Evolutionary conservation across 1,284 basidiomycete genomes (phyloP).

Genomic region (Neonothopanus nambi): DNA sequence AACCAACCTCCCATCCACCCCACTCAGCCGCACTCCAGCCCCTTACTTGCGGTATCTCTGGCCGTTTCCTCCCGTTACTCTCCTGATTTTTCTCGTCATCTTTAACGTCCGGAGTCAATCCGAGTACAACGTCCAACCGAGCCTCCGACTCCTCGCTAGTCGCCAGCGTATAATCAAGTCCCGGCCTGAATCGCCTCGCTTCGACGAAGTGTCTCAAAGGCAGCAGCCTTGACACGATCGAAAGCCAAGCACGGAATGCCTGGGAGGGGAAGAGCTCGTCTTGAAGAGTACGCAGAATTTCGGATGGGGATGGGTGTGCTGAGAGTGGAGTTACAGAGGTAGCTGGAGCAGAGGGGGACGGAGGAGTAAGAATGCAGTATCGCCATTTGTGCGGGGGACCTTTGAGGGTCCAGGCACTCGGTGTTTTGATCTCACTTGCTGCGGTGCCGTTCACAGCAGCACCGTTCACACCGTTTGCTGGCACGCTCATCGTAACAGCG

Average conservation of each 20-base stretch:
- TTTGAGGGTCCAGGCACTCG: conserved; percentile 70
- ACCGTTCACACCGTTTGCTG: too few species aligned
- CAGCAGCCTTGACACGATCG: conserved; percentile 77
- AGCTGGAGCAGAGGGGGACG: conserved; percentile 30
- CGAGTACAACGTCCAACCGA: conserved; percentile 87
- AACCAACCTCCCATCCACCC: conserved; percentile 89
- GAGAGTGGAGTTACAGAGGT: conserved; percentile 49
- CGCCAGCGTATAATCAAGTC: conserved; percentile 94
- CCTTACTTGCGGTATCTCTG: conserved; percentile 31
- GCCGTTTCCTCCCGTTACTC: conserved; percentile 28
- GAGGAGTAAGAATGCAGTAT: conserved; percentile 68
- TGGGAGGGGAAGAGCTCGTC: conserved; percentile 76
- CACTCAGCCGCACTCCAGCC: conserved; percentile 81
- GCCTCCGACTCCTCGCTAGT: conserved; percentile 84
- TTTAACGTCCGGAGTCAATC: conserved; percentile 77
- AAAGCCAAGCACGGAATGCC: conserved; percentile 91
- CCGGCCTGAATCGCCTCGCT: conserved; percentile 88
- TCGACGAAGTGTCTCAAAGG: conserved; percentile 75
- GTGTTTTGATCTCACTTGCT: conserved; percentile 42
- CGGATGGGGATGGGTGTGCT: conserved; percentile 51
- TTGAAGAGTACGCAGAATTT: conserved; percentile 66
- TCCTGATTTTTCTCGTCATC: conserved; percentile 34
- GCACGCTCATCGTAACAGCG: too few species aligned
- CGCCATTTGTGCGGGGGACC: conserved; percentile 96
- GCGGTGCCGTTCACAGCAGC: conserved; percentile 23